Base-by-base conservation (phyloP, 768 basidiomycete species). In the Naganishia kalamii region DNA sequence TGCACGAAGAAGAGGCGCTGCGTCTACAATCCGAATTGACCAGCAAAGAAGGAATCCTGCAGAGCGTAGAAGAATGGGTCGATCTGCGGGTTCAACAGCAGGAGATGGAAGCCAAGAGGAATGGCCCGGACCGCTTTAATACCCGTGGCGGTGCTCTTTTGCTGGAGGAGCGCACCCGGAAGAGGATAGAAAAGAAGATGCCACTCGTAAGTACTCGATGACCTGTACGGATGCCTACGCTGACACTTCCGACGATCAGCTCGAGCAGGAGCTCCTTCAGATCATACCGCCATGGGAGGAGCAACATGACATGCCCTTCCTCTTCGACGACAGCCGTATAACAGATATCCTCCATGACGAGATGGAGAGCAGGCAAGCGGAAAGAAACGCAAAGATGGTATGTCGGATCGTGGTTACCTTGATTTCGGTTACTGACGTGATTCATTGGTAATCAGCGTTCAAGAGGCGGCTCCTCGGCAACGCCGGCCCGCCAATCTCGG, bases 141-240 rank as follows among this genome's bases (percentile, higher is more conserved):
- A 71, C 64, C 30, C 46, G 76, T 21, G 77, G 77, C 23, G 77
- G 71, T 4, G 74, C 71, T 19, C 66, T 99, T 37, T 79, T 97
- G 60, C 84, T 90, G 65, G 94, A 99, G 78, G 94, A 97, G 81
- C 96, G 96, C 83, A 91, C 94, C 87, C 83, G 94, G 61, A 98
- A 97, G 77, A 83, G 93, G 30, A 92, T 99, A 15, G 83, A 83
- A 63, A 89, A 90, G 75, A 88, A 94, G 80, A 97, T 96, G 74
- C 94, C 94, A 29, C 84, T 88, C 74, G 94, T 96, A 74, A 68
- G 86, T 80, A 25, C n/a, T 25, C 30, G 12, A 25, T 15, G 13
- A 21, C 40, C 35, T 21, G 52, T 57, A 25, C 44, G 43, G 8
- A 23, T 15, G 6, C 41, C 30, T 30, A 17, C 13, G 23, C 63